These are phyloP conservation scores for Quercus variabilis DNA, from an alignment of 306 rosid species.

Conservation along the genomic window DNA sequence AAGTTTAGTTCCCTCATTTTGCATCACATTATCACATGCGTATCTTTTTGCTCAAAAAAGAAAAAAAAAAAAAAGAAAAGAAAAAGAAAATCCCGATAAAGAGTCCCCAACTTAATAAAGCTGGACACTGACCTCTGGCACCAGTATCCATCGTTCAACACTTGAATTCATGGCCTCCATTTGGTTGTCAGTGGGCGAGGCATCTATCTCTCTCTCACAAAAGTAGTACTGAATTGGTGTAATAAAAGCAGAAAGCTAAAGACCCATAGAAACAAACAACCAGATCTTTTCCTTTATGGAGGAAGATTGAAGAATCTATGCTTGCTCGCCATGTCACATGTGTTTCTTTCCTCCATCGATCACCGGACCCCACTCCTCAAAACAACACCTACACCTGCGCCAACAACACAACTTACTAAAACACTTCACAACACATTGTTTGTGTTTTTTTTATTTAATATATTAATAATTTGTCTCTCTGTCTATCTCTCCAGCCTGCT, in stretches of 20 bases:
- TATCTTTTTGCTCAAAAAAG: not conserved
- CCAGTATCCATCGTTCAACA: not conserved
- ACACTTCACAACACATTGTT: not conserved
- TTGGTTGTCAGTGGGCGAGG: slow-evolving; percentile 53
- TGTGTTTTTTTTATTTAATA: too few relatives aligned
- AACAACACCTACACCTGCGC: slow-evolving; percentile 8
- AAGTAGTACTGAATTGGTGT: slow-evolving; percentile 18
- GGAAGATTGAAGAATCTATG: slow-evolving; percentile 43
- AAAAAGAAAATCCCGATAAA: too few relatives aligned
- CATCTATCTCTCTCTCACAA: slow-evolving; percentile 35
- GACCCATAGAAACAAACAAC: not conserved
- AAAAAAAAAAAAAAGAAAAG: too few relatives aligned
- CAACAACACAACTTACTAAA: not conserved
- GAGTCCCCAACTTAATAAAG: slow-evolving; percentile 22
- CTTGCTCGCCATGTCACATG: slow-evolving; percentile 39
- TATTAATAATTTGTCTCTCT: not conserved
- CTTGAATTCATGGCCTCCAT: slow-evolving; percentile 9
- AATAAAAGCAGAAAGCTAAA: not conserved
- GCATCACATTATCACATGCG: not conserved
- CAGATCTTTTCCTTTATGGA: not conserved
- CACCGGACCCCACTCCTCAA: slow-evolving; percentile 23
- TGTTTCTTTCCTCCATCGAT: too few relatives aligned
- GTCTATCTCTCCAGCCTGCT: not conserved
- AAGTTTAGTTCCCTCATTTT: not conserved
- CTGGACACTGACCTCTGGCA: slow-evolving; percentile 31